Evolutionary conservation across 139 green algal species (phyloP).

Genomic region (Pseudopediastrum boryanum): DNA sequence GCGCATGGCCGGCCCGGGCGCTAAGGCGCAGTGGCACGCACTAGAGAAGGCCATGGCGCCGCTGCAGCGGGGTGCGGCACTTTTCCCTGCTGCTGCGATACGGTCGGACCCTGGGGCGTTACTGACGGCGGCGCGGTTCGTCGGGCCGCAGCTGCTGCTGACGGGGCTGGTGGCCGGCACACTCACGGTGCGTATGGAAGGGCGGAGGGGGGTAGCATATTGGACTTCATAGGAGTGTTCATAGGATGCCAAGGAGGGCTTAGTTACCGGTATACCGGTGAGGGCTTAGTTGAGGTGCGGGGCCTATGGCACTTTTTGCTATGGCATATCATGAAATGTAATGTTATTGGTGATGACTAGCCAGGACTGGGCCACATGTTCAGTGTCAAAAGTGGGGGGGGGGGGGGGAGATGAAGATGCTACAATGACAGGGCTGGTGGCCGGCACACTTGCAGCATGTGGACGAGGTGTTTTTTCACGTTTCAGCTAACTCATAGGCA

Average conservation of each 20-base stretch:
- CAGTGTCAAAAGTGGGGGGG: too few relatives aligned
- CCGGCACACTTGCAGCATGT: too few relatives aligned
- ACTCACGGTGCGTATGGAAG: conserved; percentile 62
- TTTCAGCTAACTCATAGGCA: too few relatives aligned
- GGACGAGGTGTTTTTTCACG: too few relatives aligned
- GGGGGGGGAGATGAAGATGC: background rate
- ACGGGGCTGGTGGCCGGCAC: conserved; percentile 52
- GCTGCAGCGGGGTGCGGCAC: conserved; percentile 61
- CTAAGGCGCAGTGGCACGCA: conserved; percentile 59
- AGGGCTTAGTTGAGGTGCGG: too few relatives aligned
- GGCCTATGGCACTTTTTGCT: too few relatives aligned
- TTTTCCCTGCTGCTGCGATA: conserved; percentile 77
- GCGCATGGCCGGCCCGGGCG: conserved; percentile 47
- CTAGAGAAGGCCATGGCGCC: conserved; percentile 69
- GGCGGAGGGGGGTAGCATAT: background rate
- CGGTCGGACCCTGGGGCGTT: conserved; percentile 39
- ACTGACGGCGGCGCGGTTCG: conserved; percentile 58
- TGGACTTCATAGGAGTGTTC: background rate
- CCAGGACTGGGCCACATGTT: too few relatives aligned
- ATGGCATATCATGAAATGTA: too few relatives aligned
- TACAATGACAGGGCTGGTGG: background rate
- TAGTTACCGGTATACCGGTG: too few relatives aligned
- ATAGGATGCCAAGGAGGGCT: too few relatives aligned
- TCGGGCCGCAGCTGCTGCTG: conserved; percentile 49
- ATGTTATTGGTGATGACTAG: too few relatives aligned